phyloP scores from a whole-genome alignment of 495 filamentous ascomycete species.

The Talaromyces stipitatus region DNA sequence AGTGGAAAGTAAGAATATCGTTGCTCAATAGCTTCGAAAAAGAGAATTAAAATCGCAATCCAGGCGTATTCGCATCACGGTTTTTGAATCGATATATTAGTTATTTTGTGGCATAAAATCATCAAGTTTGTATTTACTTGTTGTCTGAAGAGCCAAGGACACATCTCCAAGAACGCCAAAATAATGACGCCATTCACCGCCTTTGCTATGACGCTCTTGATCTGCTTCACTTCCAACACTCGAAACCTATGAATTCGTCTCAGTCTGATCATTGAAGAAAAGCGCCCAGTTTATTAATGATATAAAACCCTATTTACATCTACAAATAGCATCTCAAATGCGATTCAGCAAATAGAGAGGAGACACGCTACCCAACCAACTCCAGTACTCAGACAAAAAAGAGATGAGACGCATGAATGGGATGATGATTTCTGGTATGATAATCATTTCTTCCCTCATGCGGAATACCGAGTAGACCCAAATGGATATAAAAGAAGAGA shows the following conservation, averaged over 20 bases:
- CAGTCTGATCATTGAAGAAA: background rate
- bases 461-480: background rate
- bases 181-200: slow-evolving; percentile 36
- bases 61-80: background rate
- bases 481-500: background rate
- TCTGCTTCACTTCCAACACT: background rate
- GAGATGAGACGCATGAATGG: slow-evolving; percentile 1
- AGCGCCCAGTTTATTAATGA: background rate
- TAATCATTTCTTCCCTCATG: background rate
- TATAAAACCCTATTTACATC: background rate
- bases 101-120: background rate
- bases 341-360: background rate
- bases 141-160: slow-evolving; percentile 14
- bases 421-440: background rate
- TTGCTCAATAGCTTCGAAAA: background rate
- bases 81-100: background rate
- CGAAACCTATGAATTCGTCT: background rate
- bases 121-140: background rate
- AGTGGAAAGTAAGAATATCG: background rate
- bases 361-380: slow-evolving; percentile 4
- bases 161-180: slow-evolving; percentile 23
- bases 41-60: background rate
- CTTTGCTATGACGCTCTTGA: slow-evolving; percentile 11
- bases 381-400: background rate
- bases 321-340: background rate